Evolutionary conservation across 257 asterid species (phyloP).

Genomic region (Solanum chaucha): DNA sequence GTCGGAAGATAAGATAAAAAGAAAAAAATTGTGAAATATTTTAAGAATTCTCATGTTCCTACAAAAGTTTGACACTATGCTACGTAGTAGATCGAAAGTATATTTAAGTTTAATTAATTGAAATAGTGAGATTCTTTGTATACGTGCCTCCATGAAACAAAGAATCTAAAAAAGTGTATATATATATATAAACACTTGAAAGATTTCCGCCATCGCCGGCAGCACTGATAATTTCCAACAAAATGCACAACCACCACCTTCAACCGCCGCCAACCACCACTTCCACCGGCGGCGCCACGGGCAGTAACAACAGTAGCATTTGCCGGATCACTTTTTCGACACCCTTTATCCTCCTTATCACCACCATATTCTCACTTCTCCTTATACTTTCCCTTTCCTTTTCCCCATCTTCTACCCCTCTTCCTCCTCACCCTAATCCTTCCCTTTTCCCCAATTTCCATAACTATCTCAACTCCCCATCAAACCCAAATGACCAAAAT

Average conservation of each 20-base stretch:
- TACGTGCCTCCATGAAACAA: background rate
- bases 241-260: conserved; percentile 7
- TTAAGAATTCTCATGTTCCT: no score
- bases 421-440: conserved; percentile 34
- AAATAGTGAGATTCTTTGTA: background rate
- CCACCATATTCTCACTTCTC: conserved; percentile 46
- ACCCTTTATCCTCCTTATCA: conserved; percentile 37
- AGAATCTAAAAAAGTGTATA: background rate
- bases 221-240: background rate
- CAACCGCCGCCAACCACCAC: conserved; percentile 14
- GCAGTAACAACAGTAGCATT: background rate
- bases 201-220: background rate
- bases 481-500: conserved; percentile 15
- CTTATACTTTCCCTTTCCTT: conserved; percentile 34
- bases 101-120: no score
- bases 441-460: conserved; percentile 59
- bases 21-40: no score
- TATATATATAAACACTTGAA: background rate
- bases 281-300: background rate
- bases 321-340: background rate
- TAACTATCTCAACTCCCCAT: conserved; percentile 33
- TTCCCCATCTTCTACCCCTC: conserved; percentile 19
- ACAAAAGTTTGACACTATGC: background rate
- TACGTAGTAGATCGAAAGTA: no score
- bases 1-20: background rate